Percentiles rank a stretch among this genome's conserved stretches.
Conservation (phyloP, 129 eudicot genomes). For the Artemisia tridentata region DNA sequence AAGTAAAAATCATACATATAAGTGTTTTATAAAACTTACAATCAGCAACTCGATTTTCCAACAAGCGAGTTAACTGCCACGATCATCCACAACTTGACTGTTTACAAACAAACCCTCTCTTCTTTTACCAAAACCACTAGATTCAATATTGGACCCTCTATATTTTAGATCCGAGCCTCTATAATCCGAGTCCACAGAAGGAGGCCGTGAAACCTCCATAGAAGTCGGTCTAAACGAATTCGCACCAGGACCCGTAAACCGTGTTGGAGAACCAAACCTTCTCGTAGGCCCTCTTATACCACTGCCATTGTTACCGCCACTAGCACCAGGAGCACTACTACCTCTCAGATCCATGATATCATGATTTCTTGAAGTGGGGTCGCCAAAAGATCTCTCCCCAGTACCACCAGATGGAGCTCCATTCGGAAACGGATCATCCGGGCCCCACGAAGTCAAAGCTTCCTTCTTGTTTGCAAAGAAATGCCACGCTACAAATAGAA, state of each 20-base stretch:
- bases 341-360: conserved; percentile 69
- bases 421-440: conserved; percentile 78
- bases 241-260: conserved; percentile 40
- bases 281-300: conserved; percentile 70
- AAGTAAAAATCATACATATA: conserved; percentile 28
- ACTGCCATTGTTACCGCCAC: conserved; percentile 41
- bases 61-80: conserved; percentile 39
- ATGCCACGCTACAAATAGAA: conserved; percentile 89
- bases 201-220: conserved; percentile 55
- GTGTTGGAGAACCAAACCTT: conserved; percentile 78
- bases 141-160: conserved; percentile 69
- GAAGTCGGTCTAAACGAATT: conserved; percentile 56
- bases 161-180: conserved; percentile 72
- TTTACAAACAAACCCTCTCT: conserved; percentile 69
- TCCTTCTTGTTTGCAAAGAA: conserved; percentile 94
- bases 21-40: conserved; percentile 25
- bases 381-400: conserved; percentile 58
- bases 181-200: conserved; percentile 60
- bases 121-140: conserved; percentile 57
- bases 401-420: conserved; percentile 64
- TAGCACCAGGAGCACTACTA: conserved; percentile 32
- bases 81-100: conserved; percentile 70
- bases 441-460: conserved; percentile 91
- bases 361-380: conserved; percentile 51
- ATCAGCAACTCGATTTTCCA: neutral